These are phyloP conservation scores for Tetradesmus lagerheimii DNA, from an alignment of 139 green algal genomes.

Conservation along the genomic window DNA sequence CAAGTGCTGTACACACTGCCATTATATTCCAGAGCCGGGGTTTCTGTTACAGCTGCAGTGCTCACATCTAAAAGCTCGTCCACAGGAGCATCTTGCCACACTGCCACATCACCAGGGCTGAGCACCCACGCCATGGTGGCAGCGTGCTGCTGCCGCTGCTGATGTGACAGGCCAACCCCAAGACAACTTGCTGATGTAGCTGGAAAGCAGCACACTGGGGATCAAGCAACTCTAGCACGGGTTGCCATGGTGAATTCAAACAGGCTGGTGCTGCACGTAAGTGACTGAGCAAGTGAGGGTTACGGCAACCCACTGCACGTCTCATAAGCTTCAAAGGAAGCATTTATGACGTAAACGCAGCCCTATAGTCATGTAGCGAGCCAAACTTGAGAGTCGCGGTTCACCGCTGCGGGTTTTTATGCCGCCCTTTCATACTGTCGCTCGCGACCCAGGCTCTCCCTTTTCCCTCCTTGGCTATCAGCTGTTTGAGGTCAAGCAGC, in stretches of 20 bases:
- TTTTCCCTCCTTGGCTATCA: not conserved
- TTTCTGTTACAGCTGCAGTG: not conserved
- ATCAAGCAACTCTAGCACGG: not conserved
- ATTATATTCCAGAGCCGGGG: not conserved
- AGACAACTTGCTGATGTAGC: too few species aligned
- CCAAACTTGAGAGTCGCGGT: not conserved
- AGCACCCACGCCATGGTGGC: constrained; percentile 19
- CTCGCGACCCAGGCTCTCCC: not conserved
- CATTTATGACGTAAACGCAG: not conserved
- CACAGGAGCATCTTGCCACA: constrained; percentile 28
- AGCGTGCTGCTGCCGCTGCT: not conserved
- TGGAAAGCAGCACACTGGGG: too few species aligned
- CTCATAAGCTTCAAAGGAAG: not conserved
- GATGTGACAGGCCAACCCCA: too few species aligned
- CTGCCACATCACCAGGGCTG: not conserved
- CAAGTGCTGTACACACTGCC: not conserved
- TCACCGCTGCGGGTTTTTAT: constrained; percentile 1
- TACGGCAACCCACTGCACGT: not conserved
- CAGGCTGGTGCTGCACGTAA: not conserved
- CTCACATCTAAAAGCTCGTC: constrained; percentile 20
- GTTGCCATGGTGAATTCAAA: not conserved
- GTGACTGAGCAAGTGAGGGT: not conserved
- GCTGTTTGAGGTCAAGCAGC: not conserved
- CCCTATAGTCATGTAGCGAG: too few species aligned
- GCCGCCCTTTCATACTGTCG: not conserved